Percentiles rank a stretch among this genome's conserved stretches.
phyloP scores from a whole-genome alignment of 192 early-diverging fungal species.

The Backusella morwellensis region DNA sequence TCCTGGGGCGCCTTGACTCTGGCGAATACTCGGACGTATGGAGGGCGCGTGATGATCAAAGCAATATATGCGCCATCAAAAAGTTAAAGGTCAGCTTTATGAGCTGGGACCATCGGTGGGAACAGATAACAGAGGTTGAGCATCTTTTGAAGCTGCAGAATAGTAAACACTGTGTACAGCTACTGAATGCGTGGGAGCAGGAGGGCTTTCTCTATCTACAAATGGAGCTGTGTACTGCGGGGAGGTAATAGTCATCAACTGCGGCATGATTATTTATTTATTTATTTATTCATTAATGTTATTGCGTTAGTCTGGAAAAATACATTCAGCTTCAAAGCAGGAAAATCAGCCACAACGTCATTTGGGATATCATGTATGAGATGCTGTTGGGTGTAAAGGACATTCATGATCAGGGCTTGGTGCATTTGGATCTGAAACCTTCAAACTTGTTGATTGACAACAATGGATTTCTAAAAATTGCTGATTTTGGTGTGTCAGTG shows the following conservation, averaged over 20 bases:
- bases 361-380: slow-evolving; percentile 74
- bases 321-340: slow-evolving; percentile 11
- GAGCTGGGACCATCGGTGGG: slow-evolving; percentile 67
- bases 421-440: slow-evolving; percentile 93
- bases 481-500: slow-evolving; percentile 88
- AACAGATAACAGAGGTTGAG: slow-evolving; percentile 78
- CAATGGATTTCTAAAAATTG: slow-evolving; percentile 75
- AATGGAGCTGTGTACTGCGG: slow-evolving; percentile 82
- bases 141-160: slow-evolving; percentile 68
- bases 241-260: slow-evolving; percentile 45
- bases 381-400: slow-evolving; percentile 64
- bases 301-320: slow-evolving; percentile 5
- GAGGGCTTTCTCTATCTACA: slow-evolving; percentile 84
- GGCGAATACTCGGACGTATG: slow-evolving; percentile 83
- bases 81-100: slow-evolving; percentile 65
- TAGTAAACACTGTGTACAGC: slow-evolving; percentile 60
- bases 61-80: slow-evolving; percentile 77
- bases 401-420: slow-evolving; percentile 67
- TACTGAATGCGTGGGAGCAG: slow-evolving; percentile 92
- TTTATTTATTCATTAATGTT: no score
- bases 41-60: slow-evolving; percentile 68
- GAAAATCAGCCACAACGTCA: slow-evolving; percentile 33
- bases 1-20: slow-evolving; percentile 63
- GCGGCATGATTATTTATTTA: not conserved
- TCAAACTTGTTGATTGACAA: slow-evolving; percentile 77